phyloP scores from a whole-genome alignment of 345 rosid genomes.

The Camelina hispida region DNA sequence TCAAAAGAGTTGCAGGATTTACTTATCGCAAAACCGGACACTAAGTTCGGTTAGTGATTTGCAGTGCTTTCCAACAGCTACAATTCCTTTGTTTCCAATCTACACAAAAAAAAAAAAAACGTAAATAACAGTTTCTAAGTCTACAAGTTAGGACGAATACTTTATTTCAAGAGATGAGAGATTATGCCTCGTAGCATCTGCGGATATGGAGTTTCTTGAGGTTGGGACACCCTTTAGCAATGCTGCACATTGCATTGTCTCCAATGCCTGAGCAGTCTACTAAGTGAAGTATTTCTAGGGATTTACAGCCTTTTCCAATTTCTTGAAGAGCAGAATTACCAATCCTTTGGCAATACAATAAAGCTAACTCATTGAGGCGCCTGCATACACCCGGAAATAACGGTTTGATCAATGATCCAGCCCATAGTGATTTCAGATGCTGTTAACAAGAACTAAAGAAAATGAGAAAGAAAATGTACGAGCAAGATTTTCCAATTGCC shows the following conservation, averaged over 20 bases:
- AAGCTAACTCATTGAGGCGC: slow-evolving; percentile 74
- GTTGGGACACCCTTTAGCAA: slow-evolving; percentile 83
- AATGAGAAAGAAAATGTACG: slow-evolving; percentile 50
- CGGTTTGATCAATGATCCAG: slow-evolving; percentile 3
- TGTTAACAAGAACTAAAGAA: slow-evolving; percentile 1
- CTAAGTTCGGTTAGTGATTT: slow-evolving; percentile 80
- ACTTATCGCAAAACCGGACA: slow-evolving; percentile 91
- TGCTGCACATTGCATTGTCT: slow-evolving; percentile 73
- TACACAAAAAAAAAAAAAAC: slow-evolving; percentile 29
- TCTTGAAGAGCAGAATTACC: slow-evolving; percentile 69
- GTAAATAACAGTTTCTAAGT: slow-evolving; percentile 5
- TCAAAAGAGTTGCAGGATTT: slow-evolving; percentile 30
- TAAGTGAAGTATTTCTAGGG: slow-evolving; percentile 79
- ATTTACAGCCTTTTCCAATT: slow-evolving; percentile 82
- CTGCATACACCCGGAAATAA: slow-evolving; percentile 50
- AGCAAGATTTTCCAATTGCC: slow-evolving; percentile 83
- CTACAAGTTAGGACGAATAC: slow-evolving; percentile 1
- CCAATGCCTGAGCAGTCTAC: slow-evolving; percentile 87
- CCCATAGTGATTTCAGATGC: neutral
- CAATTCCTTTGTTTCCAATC: slow-evolving; percentile 84
- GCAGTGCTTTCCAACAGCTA: slow-evolving; percentile 80
- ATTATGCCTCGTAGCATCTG: slow-evolving; percentile 81
- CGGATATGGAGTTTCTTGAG: slow-evolving; percentile 91
- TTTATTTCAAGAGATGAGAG: neutral
- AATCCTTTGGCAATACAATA: slow-evolving; percentile 86